These are phyloP conservation scores for Pulicaria dysenterica DNA, from an alignment of 129 eudicot genomes.

Conservation along the genomic window DNA sequence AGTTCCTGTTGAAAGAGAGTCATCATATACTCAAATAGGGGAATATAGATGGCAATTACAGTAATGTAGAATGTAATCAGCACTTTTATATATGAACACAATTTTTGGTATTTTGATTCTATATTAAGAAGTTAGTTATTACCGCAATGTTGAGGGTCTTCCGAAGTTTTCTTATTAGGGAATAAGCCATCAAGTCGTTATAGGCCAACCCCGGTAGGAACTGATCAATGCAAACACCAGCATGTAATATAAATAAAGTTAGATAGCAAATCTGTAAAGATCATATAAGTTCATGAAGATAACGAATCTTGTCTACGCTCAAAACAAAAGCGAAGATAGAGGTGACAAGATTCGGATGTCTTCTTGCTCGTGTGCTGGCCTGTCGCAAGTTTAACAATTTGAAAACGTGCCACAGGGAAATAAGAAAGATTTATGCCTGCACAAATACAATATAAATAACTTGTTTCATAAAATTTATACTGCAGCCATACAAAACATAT, in stretches of 20 bases:
- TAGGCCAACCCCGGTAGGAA: constrained; percentile 72
- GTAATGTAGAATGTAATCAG: too few species aligned
- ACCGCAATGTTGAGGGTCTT: constrained; percentile 66
- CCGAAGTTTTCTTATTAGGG: constrained; percentile 74
- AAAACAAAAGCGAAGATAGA: too few species aligned
- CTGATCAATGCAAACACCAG: constrained; percentile 46
- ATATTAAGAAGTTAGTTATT: constrained; percentile 1
- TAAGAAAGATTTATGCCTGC: constrained; percentile 55
- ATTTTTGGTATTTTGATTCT: not conserved
- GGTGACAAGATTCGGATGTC: constrained; percentile 9
- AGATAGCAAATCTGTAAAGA: not conserved
- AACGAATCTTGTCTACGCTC: too few species aligned
- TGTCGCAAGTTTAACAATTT: constrained; percentile 19
- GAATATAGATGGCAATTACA: too few species aligned
- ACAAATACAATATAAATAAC: constrained; percentile 10
- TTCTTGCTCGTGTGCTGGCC: constrained; percentile 23
- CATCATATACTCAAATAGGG: too few species aligned
- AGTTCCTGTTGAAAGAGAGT: constrained; percentile 90
- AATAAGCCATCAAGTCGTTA: constrained; percentile 80
- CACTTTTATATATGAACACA: too few species aligned
- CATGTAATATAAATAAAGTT: not conserved
- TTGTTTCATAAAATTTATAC: too few species aligned
- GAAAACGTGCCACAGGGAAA: constrained; percentile 27
- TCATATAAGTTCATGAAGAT: constrained; percentile 6
- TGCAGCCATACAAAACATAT: constrained; percentile 6